These are phyloP conservation scores for Tephrocybe sp. DNA, from an alignment of 768 basidiomycete species.

Conservation along the genomic window DNA sequence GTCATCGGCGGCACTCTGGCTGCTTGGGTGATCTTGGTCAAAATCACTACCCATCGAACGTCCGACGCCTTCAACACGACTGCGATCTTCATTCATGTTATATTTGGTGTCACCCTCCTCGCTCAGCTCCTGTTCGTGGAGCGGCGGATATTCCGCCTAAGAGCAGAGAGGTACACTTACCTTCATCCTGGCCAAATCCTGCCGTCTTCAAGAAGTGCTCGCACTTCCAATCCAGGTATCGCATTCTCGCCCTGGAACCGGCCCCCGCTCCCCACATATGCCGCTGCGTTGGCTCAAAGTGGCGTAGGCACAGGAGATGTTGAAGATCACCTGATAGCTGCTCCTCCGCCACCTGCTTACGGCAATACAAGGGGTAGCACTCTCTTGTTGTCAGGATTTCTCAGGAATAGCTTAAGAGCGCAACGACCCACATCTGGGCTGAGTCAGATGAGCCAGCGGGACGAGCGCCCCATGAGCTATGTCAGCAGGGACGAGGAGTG, in stretches of 20 bases:
- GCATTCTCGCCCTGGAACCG: slow-evolving; percentile 70
- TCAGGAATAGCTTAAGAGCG: slow-evolving; percentile 47
- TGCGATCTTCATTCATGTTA: slow-evolving; percentile 60
- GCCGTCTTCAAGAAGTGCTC: slow-evolving; percentile 36
- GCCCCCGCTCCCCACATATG: slow-evolving; percentile 70
- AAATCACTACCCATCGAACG: slow-evolving; percentile 13
- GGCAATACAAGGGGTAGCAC: slow-evolving; percentile 72
- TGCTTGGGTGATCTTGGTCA: slow-evolving; percentile 52
- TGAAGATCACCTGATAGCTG: slow-evolving; percentile 68
- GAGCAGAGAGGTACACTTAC: slow-evolving; percentile 62
- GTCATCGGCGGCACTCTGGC: slow-evolving; percentile 48
- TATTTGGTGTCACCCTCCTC: slow-evolving; percentile 53
- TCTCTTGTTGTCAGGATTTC: slow-evolving; percentile 53
- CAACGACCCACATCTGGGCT: slow-evolving; percentile 42
- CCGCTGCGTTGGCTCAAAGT: slow-evolving; percentile 65
- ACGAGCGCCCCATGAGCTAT: slow-evolving; percentile 54
- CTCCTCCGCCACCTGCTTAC: slow-evolving; percentile 74
- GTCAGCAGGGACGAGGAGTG: slow-evolving; percentile 53
- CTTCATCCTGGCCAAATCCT: slow-evolving; percentile 59
- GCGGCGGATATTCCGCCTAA: slow-evolving; percentile 61
- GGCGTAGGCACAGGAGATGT: slow-evolving; percentile 75
- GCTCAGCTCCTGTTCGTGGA: slow-evolving; percentile 63
- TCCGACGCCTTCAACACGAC: slow-evolving; percentile 21
- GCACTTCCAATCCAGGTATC: slow-evolving; percentile 29
- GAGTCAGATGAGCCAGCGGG: slow-evolving; percentile 29